Percentiles rank a stretch among this genome's conserved stretches.
Conservation (phyloP, 75 land plant genomes). For the Pinus tabuliformis region DNA sequence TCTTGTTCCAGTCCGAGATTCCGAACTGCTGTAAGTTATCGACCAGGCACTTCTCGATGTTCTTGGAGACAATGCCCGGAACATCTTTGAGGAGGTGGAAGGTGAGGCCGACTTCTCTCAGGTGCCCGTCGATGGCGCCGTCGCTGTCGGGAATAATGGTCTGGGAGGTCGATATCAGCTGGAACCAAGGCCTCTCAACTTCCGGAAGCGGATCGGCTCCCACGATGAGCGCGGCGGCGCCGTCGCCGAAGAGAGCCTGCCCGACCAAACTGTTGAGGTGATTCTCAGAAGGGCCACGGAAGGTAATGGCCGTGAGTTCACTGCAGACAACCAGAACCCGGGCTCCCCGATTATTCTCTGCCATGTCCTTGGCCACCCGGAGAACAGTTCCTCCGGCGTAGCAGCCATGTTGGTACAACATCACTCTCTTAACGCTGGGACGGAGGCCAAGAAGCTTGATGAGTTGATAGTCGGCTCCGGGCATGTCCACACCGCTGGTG, state of each 20-base stretch:
- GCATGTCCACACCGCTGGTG: slow-evolving; percentile 29
- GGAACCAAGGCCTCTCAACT: slow-evolving; percentile 31
- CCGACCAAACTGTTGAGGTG: slow-evolving; percentile 52
- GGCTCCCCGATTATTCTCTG: slow-evolving; percentile 34
- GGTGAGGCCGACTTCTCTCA: slow-evolving; percentile 42
- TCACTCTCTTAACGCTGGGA: slow-evolving; percentile 19
- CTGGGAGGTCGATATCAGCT: slow-evolving; percentile 28
- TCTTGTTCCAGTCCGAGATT: slow-evolving; percentile 30
- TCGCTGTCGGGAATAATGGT: slow-evolving; percentile 50
- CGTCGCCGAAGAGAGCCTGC: slow-evolving; percentile 56
- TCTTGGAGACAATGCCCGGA: slow-evolving; percentile 51
- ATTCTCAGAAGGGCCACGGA: slow-evolving; percentile 35
- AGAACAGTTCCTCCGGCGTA: slow-evolving; percentile 23
- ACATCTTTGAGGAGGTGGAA: slow-evolving; percentile 60
- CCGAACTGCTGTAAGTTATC: slow-evolving; percentile 27
- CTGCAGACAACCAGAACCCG: slow-evolving; percentile 45
- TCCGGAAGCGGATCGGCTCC: slow-evolving; percentile 38
- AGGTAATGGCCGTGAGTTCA: slow-evolving; percentile 39
- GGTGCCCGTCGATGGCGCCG: slow-evolving; percentile 48
- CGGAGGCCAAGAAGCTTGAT: slow-evolving; percentile 11
- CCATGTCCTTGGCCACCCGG: slow-evolving; percentile 19
- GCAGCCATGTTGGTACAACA: slow-evolving; percentile 29
- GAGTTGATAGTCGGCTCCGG: slow-evolving; percentile 33
- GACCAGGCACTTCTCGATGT: slow-evolving; percentile 29
- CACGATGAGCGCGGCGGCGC: slow-evolving; percentile 46